Percentiles rank a stretch among this genome's conserved stretches.
Evolutionary conservation across 805 yeast genomes (phyloP).

Genomic region (Ogataea sp.): DNA sequence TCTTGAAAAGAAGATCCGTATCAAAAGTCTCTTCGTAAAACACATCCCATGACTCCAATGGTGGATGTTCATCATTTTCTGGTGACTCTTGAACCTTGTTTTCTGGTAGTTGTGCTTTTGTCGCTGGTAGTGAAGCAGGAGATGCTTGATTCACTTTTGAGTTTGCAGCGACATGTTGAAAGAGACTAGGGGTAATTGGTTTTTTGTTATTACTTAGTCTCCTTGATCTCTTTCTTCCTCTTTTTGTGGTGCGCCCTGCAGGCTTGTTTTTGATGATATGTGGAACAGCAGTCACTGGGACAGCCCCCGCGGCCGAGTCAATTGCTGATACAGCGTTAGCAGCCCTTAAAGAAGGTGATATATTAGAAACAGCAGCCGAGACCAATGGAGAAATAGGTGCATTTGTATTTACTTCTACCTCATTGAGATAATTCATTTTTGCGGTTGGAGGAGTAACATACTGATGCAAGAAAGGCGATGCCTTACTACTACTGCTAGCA

Average conservation of each 20-base stretch:
- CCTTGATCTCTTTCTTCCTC: not conserved
- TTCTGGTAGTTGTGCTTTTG: not conserved
- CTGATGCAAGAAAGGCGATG: slow-evolving; percentile 13
- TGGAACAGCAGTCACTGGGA: no score
- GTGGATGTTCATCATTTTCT: slow-evolving; percentile 22
- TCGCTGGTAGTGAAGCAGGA: not conserved
- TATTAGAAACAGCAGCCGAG: not conserved
- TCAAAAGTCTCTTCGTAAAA: slow-evolving; percentile 28
- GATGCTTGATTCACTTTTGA: not conserved
- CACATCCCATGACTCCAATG: slow-evolving; percentile 32
- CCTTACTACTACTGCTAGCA: slow-evolving; percentile 8
- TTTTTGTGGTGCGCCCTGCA: no score
- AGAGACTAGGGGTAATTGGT: not conserved
- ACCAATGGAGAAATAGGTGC: no score
- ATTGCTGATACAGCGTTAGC: no score
- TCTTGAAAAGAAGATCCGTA: slow-evolving; percentile 61
- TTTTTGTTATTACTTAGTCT: not conserved
- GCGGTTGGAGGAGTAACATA: slow-evolving; percentile 10
- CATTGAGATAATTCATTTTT: no score
- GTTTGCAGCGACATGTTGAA: not conserved
- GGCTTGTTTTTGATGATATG: not conserved
- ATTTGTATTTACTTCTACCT: no score
- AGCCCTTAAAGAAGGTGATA: no score
- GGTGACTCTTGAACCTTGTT: slow-evolving; percentile 17
- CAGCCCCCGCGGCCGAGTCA: not conserved